Evolutionary conservation across 2,329 filamentous ascomycete genomes (phyloP), one percentile per base, ranked within the genome.

Genomic region (Calonectria fujianensis): DNA sequence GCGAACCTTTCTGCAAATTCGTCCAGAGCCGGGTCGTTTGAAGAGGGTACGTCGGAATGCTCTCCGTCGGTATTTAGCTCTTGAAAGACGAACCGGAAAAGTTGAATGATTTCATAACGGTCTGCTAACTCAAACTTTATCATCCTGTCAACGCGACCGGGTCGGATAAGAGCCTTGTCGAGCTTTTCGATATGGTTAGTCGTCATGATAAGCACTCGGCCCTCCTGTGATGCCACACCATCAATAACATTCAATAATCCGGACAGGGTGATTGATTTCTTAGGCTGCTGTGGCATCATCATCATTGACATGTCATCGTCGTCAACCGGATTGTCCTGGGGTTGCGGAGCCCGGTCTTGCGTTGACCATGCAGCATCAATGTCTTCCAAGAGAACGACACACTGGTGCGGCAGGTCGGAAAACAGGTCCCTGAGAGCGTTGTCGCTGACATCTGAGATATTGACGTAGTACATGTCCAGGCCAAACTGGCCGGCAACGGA

Each of bases 161-260:
- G 68, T 14, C 68, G 32, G 18, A 64, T 54, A 4, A 70, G 48
- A 9, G 68, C 57, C 6, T 64, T 39, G 32, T 70, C 68, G 1
- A 70, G 27, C 3, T 75, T 73, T 35, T 78, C 67, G 0, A 72
- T 72, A 27, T 80, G 89, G 77, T 94, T 94, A 0, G 93, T 93
- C 0, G 93, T 94, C 93, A 94, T 94, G 76, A 94, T 90, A 1
- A 94, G 86, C 1, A 94, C 90, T 10, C 92, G 88, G 1, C 93
- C 93, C 83, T 94, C 93, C 73, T 91, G 90, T 0, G 91, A 91
- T 0, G 92, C 91, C 0, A 94, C 92, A 2, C 92, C 92, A 75
- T 94, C 93, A 75, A 94, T 91, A 32, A 92, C 90, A 72, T 69
- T 69, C 5, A 69, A 18, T 5, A 69, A 20, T 7, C 66, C 66